Percentiles rank a stretch among this genome's conserved stretches.
These are phyloP conservation scores for Cnidoscolus chayamansa DNA, from an alignment of 441 rosid species.

Conservation along the genomic window DNA sequence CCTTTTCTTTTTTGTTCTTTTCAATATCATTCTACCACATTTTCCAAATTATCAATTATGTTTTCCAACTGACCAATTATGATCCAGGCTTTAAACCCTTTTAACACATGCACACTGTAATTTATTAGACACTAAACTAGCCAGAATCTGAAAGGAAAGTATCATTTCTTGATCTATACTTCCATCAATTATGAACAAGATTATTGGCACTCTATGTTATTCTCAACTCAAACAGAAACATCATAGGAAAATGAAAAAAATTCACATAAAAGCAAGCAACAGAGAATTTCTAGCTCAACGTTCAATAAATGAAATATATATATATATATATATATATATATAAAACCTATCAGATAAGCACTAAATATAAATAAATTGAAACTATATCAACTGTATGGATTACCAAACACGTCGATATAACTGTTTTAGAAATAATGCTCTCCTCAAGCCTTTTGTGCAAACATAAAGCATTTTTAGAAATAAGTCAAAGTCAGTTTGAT, in stretches of 20 bases:
- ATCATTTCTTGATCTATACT: not conserved
- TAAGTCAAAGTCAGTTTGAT: not conserved
- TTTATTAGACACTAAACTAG: not conserved
- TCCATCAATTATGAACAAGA: not conserved
- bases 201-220: not conserved
- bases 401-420: not conserved
- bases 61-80: not conserved
- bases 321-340: no score
- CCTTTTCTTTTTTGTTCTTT: not conserved
- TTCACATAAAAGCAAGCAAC: not conserved
- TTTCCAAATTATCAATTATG: not conserved
- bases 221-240: not conserved
- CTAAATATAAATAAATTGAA: not conserved
- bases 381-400: not conserved
- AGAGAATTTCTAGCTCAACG: not conserved
- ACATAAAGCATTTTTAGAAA: not conserved
- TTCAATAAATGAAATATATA: not conserved
- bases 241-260: not conserved
- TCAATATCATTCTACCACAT: not conserved
- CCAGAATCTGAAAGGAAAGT: not conserved
- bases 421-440: not conserved
- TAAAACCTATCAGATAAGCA: no score
- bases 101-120: not conserved
- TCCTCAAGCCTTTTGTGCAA: not conserved
- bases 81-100: not conserved